These are phyloP conservation scores for Hortiboletus rubellus DNA, from an alignment of 1,284 basidiomycete species.

Conservation along the genomic window DNA sequence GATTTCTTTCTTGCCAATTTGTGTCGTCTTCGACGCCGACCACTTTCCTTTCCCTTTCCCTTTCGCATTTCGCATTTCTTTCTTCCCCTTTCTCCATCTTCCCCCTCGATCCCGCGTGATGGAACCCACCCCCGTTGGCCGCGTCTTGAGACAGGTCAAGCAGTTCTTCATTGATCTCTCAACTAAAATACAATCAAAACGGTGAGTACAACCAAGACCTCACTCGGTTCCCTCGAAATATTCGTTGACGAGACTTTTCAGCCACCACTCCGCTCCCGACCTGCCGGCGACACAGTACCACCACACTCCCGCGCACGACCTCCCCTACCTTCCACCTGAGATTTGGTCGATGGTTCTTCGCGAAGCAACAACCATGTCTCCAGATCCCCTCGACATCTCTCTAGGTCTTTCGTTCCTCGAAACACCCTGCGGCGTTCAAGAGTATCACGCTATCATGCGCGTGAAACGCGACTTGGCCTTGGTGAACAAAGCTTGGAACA, in stretches of 20 bases:
- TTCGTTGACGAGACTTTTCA: conserved; percentile 12
- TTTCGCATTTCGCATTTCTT: background rate
- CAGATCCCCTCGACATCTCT: conserved; percentile 48
- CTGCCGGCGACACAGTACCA: conserved; percentile 16
- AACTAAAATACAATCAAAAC: conserved; percentile 16
- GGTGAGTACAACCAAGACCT: conserved; percentile 12
- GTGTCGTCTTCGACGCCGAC: background rate
- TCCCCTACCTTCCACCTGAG: conserved; percentile 54
- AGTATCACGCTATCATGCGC: conserved; percentile 49
- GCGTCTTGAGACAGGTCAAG: conserved; percentile 21
- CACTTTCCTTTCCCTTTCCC: background rate
- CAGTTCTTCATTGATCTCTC: conserved; percentile 16
- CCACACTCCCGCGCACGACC: conserved; percentile 33
- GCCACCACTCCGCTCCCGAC: conserved; percentile 4
- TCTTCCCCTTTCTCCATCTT: background rate
- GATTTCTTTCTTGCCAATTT: background rate
- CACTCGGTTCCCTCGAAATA: background rate
- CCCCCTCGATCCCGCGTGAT: conserved; percentile 8
- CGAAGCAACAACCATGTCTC: conserved; percentile 45
- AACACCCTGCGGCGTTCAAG: conserved; percentile 35
- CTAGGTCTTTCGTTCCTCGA: conserved; percentile 53
- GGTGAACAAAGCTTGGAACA: conserved; percentile 58
- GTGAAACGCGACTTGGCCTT: conserved; percentile 52
- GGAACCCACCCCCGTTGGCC: conserved; percentile 6
- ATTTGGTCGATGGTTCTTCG: conserved; percentile 61